Percentiles rank a stretch among this genome's conserved stretches.
phyloP scores from a whole-genome alignment of 2,329 filamentous ascomycete species.

The Camillea tinctor region DNA sequence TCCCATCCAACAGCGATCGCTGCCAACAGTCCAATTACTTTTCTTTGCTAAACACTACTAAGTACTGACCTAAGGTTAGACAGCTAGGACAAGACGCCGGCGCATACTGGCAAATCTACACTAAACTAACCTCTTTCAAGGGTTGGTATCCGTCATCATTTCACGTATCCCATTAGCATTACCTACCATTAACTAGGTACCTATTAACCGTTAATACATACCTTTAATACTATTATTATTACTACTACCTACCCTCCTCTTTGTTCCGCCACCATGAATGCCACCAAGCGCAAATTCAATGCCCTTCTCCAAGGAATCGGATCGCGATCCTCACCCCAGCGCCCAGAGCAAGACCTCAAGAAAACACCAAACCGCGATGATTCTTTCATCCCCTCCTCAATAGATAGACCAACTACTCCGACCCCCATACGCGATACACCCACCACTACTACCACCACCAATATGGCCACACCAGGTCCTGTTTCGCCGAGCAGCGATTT shows the following conservation, averaged over 20 bases:
- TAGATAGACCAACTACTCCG: conserved; percentile 33
- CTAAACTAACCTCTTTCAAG: neutral
- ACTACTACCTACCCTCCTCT: conserved; percentile 6
- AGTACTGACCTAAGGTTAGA: no score
- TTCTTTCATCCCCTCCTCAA: conserved; percentile 5
- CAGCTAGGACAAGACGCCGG: neutral
- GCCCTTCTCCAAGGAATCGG: conserved; percentile 67
- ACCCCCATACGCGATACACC: conserved; percentile 20
- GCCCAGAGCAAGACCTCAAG: conserved; percentile 36
- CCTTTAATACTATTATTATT: conserved; percentile 3
- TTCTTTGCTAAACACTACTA: neutral
- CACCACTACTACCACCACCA: conserved; percentile 10
- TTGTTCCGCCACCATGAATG: conserved; percentile 55
- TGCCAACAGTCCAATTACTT: neutral
- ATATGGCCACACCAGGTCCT: conserved; percentile 13
- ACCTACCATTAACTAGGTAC: no score
- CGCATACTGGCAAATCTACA: neutral
- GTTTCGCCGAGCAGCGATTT: conserved; percentile 35
- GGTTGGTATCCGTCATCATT: neutral
- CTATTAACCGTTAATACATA: conserved; percentile 5
- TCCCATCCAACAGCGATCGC: no score
- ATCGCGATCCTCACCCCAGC: conserved; percentile 45
- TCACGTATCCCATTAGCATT: conserved; percentile 1
- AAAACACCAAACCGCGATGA: conserved; percentile 35
- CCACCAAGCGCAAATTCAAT: conserved; percentile 83